Conservation (phyloP, 306 rosid species). For the Vigna hirtella region DNA sequence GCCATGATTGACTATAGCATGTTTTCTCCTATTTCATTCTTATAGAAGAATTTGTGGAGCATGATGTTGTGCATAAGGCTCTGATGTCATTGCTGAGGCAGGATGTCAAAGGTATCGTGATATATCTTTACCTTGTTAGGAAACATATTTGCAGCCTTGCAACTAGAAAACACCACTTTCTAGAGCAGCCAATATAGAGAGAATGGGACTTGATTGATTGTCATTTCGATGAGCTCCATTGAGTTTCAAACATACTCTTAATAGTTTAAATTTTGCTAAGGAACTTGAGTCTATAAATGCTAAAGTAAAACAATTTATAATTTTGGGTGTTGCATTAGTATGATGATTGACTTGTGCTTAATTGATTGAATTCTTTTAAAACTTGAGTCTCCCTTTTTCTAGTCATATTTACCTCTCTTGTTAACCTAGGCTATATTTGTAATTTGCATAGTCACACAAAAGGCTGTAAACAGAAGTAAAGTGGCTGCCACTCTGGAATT, state of each 20-base stretch:
- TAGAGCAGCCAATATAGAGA: not conserved
- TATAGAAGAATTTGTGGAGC: conserved; percentile 98
- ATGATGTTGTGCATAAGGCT: conserved; percentile 97
- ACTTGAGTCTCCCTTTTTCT: no score
- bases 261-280: conserved; percentile 1
- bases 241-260: not conserved
- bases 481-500: no score
- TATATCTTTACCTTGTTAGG: conserved; percentile 7
- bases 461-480: no score
- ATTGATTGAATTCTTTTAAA: no score
- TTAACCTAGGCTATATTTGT: no score
- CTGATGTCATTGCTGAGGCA: conserved; percentile 95
- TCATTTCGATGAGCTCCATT: not conserved
- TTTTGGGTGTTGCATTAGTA: no score
- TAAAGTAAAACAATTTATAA: no score
- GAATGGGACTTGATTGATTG: not conserved
- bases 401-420: no score
- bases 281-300: conserved; percentile 3
- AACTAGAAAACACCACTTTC: not conserved
- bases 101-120: conserved; percentile 85
- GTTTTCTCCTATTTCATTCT: conserved; percentile 22
- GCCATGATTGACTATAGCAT: conserved; percentile 46
- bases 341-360: no score
- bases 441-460: no score
- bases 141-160: no score